phyloP scores from a whole-genome alignment of 495 filamentous ascomycete species.

The Aspergillus bridgeri region DNA sequence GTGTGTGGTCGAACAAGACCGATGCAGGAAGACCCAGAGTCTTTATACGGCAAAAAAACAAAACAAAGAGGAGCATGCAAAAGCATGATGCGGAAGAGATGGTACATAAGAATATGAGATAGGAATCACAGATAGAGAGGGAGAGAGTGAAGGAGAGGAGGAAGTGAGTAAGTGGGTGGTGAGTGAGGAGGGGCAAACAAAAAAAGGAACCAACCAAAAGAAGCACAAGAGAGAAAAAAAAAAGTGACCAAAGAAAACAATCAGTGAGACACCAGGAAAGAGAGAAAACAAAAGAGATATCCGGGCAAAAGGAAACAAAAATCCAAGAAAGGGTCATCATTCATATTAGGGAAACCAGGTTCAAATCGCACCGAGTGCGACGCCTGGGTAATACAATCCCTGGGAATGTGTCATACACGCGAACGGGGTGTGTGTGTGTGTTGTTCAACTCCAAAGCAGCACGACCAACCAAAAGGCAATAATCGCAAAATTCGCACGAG shows the following conservation, averaged over 20 bases:
- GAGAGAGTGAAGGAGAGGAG: too few species aligned
- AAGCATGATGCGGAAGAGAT: conserved; percentile 3
- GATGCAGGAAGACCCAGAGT: background rate
- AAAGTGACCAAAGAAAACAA: conserved; percentile 7
- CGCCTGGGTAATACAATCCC: conserved; percentile 17
- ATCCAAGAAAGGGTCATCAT: conserved; percentile 17
- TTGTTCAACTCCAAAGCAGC: conserved; percentile 29
- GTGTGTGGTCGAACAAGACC: background rate
- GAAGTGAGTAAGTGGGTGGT: too few species aligned
- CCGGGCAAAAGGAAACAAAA: too few species aligned
- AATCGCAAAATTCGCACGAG: conserved; percentile 38
- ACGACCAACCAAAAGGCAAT: conserved; percentile 29
- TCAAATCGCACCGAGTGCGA: conserved; percentile 8
- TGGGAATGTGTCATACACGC: conserved; percentile 26
- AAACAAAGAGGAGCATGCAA: conserved; percentile 1
- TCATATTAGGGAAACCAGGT: conserved; percentile 11
- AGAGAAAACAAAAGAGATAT: conserved; percentile 12
- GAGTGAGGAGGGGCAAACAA: background rate
- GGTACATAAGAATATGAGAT: background rate
- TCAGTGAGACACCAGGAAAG: conserved; percentile 7
- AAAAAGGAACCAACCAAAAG: too few species aligned
- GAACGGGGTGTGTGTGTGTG: too few species aligned
- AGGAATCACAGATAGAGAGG: background rate
- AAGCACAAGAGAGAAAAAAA: too few species aligned
- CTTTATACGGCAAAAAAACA: background rate